Conservation (phyloP, 2,329 filamentous ascomycete species). For the Curvularia hawaiiensis region DNA sequence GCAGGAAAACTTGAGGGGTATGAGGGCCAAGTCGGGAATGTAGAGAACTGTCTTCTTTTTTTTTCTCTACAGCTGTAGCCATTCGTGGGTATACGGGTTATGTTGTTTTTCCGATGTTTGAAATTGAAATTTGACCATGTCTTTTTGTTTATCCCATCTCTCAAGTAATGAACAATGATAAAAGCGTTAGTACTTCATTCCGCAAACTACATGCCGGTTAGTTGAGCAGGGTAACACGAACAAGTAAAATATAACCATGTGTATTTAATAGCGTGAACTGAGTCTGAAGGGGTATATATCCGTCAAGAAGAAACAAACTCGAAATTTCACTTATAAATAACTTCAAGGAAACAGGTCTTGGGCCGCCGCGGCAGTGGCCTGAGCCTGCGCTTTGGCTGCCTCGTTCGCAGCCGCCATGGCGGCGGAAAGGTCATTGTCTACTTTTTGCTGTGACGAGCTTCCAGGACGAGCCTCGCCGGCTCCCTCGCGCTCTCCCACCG, state of each 20-base stretch:
- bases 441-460: slow-evolving; percentile 23
- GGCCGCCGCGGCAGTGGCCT: slow-evolving; percentile 44
- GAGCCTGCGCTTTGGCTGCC: slow-evolving; percentile 25
- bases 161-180: background rate
- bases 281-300: slow-evolving; percentile 9
- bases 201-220: background rate
- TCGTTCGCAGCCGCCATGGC: slow-evolving; percentile 45
- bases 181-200: background rate
- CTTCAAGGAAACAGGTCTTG: slow-evolving; percentile 21
- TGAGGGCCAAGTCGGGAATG: too few species aligned
- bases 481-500: slow-evolving; percentile 45
- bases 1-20: too few species aligned
- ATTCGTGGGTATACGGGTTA: too few species aligned
- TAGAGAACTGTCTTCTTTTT: too few species aligned
- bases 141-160: background rate
- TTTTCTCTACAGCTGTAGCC: too few species aligned
- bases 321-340: background rate
- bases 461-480: slow-evolving; percentile 16
- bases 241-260: background rate
- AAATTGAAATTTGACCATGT: too few species aligned
- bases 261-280: background rate
- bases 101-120: too few species aligned
- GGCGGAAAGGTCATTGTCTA: slow-evolving; percentile 44
- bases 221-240: background rate
- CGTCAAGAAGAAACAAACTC: slow-evolving; percentile 1